Base-by-base conservation (phyloP, 225 moss, liverwort and hornwort species). In the Straminergon stramineum region DNA sequence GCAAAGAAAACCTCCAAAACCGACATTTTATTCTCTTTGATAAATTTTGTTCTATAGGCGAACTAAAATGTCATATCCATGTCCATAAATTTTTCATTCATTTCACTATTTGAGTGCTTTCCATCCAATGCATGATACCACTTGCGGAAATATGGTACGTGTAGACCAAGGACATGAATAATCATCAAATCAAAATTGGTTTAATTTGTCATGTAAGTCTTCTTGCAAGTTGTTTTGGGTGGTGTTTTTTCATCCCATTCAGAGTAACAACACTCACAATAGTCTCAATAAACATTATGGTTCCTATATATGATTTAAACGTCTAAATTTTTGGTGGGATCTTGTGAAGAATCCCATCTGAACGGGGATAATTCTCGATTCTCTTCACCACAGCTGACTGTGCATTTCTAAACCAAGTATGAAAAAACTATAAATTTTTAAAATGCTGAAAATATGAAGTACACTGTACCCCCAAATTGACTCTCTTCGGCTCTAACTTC, bases 211-310 rank as follows among this genome's bases (percentile, higher is more conserved):
- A 55, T 15, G 15, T 24, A 10, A 37, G 6, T 37, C 37, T 55
- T 24, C 15, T 55, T 78, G 23, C 2, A 35, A 0, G 23, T 78
- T 0, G 0, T 53, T 53, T 53, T 15, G 0, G 53, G 1, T 34
- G 22, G 15, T 34, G 13, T 34, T 76, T 52, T 52, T 76, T 8
- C 30, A 4, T 78, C 23, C 4, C 8, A 53, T 14, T 35, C 14
- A 22, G 22, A 6, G 2, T 35, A 53, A 77, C 53, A 53, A 34
- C 35, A 22, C 32, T 14, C 5, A 8, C 53, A 37, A 23, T 2
- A 35, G 34, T 77, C 53, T 35, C 53, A 53, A 15, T 8, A 53
- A 35, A 35, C 77, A 77, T 35, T 35, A 3, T 34, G 22, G 0
- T 53, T 77, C 45, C 8, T 34, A 34, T n/a, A n/a, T n/a, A n/a